Evolutionary conservation across 2,329 filamentous ascomycete genomes (phyloP).

Genomic region (Hypoxylon sp.): DNA sequence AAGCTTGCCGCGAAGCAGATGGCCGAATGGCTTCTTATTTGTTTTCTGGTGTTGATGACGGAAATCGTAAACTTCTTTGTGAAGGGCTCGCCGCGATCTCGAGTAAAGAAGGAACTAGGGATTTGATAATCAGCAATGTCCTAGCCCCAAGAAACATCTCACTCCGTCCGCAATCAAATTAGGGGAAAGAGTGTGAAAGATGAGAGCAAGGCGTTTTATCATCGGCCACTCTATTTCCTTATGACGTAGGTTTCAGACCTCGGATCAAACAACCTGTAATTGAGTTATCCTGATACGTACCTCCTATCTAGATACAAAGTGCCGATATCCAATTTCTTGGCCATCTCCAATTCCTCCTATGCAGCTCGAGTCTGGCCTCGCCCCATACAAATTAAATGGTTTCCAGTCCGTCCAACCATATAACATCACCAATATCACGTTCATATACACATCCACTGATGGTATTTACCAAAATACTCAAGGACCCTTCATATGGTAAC

Average conservation of each 20-base stretch:
- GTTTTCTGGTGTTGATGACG: not conserved
- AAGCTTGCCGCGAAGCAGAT: not conserved
- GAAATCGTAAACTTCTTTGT: not conserved
- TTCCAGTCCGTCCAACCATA: not conserved
- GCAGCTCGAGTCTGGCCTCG: conserved; percentile 14
- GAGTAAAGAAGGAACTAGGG: conserved; percentile 1
- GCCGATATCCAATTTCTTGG: conserved; percentile 12
- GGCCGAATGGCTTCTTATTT: not conserved
- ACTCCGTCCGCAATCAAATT: not conserved
- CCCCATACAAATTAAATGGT: conserved; percentile 1
- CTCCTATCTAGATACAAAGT: conserved; percentile 7
- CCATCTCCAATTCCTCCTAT: conserved; percentile 1
- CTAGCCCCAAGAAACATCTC: not conserved
- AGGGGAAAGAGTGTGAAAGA: not conserved
- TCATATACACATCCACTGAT: not conserved
- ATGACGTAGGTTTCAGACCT: not conserved
- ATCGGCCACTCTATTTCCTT: not conserved
- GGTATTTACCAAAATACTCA: not conserved
- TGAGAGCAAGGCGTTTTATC: not conserved
- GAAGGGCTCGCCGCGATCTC: not conserved
- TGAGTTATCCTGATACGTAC: conserved; percentile 2
- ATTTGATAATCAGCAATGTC: not conserved
- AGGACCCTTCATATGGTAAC: not conserved
- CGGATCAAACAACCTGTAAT: not conserved
- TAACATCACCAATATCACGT: not conserved